A percentile compares a stretch with the other conserved stretches of the same genome.
Conservation (phyloP, 1,284 basidiomycete genomes). For the Sporisorium scitamineum region DNA sequence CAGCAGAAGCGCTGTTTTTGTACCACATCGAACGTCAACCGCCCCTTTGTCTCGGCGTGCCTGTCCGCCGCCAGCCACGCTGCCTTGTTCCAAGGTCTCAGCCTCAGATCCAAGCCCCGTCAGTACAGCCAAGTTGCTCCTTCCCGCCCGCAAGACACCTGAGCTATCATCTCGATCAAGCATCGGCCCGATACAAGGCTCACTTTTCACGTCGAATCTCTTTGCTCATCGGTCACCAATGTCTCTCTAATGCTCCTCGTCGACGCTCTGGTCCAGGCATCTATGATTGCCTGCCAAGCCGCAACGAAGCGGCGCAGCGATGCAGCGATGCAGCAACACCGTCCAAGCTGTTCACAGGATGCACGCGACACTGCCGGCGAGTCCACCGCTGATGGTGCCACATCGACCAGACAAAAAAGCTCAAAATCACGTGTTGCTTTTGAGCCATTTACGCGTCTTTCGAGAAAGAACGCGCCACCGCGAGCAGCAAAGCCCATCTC, state of each 20-base stretch:
- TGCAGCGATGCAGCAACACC: too few species aligned
- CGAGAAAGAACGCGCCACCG: background rate
- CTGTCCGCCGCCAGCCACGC: background rate
- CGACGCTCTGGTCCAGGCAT: too few species aligned
- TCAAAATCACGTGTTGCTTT: conserved; percentile 1
- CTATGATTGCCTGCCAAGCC: too few species aligned
- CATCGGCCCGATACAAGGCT: background rate
- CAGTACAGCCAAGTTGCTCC: background rate
- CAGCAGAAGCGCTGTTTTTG: background rate
- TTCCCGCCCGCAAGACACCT: background rate
- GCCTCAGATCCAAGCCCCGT: background rate
- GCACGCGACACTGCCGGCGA: too few species aligned
- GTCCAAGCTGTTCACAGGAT: too few species aligned
- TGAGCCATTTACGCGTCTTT: conserved; percentile 13
- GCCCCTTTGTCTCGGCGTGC: background rate
- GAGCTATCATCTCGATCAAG: background rate
- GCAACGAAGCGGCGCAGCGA: too few species aligned
- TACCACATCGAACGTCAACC: background rate
- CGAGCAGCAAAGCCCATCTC: background rate
- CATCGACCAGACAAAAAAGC: too few species aligned
- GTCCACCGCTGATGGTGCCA: too few species aligned
- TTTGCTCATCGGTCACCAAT: background rate
- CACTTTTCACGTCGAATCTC: background rate
- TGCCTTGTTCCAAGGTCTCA: background rate
- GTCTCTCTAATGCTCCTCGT: too few species aligned